Evolutionary conservation across 495 filamentous ascomycete genomes (phyloP).

Genomic region (Aspergillus mulundensis): DNA sequence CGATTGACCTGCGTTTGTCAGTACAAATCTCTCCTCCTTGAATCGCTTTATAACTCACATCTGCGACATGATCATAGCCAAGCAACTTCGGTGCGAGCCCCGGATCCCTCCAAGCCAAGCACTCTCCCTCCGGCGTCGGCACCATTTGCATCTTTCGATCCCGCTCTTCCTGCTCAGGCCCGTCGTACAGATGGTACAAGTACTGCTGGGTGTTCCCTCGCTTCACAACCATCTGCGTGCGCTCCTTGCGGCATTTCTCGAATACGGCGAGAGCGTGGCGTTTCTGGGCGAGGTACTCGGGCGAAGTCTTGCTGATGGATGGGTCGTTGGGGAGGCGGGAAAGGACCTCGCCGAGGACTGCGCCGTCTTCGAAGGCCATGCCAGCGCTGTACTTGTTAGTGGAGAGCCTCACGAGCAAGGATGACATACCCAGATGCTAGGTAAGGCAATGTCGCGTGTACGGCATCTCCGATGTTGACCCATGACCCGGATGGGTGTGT

Average conservation of each 20-base stretch:
- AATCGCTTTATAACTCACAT: slow-evolving; percentile 22
- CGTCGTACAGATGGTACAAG: slow-evolving; percentile 50
- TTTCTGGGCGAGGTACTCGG: slow-evolving; percentile 26
- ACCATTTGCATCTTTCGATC: slow-evolving; percentile 44
- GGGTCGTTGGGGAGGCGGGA: slow-evolving; percentile 31
- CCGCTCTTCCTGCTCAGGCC: slow-evolving; percentile 43
- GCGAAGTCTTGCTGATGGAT: slow-evolving; percentile 20
- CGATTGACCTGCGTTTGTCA: not conserved
- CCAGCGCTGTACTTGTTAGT: slow-evolving; percentile 31
- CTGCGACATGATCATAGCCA: slow-evolving; percentile 41
- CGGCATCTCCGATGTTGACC: slow-evolving; percentile 60
- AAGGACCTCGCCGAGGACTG: slow-evolving; percentile 46
- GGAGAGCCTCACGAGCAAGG: not conserved
- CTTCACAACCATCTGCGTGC: slow-evolving; percentile 43
- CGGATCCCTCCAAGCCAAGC: slow-evolving; percentile 45
- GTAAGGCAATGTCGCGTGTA: slow-evolving; percentile 57
- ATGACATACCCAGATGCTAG: slow-evolving; percentile 28
- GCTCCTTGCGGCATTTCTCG: slow-evolving; percentile 40
- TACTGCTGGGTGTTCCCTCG: slow-evolving; percentile 46
- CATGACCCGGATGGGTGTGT: slow-evolving; percentile 46
- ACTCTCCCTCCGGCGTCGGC: slow-evolving; percentile 40
- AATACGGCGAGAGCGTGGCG: slow-evolving; percentile 41
- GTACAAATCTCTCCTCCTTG: not conserved
- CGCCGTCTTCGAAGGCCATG: slow-evolving; percentile 48
- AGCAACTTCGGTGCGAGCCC: slow-evolving; percentile 39